Evolutionary conservation across 1,139 yeast species (phyloP), one percentile per base, ranked within the genome.

Genomic region (Arxiozyma heterogenica): DNA sequence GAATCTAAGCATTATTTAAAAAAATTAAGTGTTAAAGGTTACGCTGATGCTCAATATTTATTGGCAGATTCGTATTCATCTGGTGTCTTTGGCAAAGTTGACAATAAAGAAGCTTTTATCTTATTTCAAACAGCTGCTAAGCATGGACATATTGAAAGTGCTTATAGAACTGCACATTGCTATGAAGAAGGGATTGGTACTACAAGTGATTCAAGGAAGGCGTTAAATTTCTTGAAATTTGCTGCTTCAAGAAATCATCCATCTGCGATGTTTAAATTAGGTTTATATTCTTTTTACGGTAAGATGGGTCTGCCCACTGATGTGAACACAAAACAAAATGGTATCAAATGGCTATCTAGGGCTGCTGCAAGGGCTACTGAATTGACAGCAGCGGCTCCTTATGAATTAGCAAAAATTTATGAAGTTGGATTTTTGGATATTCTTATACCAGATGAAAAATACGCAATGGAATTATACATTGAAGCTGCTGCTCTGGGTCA

Each of bases 121-220:
- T 77, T 87, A 53, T 93, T 93, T 68, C 91, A 85, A 66, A 75
- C 88, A 41, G 96, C 98, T 8, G 96, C 96, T 7, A 93, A 91
- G 68, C 93, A 87, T 61, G 95, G 93, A 23, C 98, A 93, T 66
- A 78, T 86, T 12, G 98, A 93, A 68, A 82, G 94, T 53, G 91
- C 96, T 0, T 93, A 86, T 70, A 80, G 98, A 63, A 86, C 96
- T 0, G 89, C 97, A 0, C 80, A 86, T 57, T 91, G 97, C 69
- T 86, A 84, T 62, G 96, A 91, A 70, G 95, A 89, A 71, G 98
- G 98, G 7, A 75, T 91, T 71, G 98, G 98, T 6, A 86, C 94
- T 7, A 83, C 90, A 20, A 80, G 95, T 63, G 97, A 93, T 69
- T 83, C 95, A 0, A 78, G 95, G 55, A 84, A 89, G 64, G 93